Evolutionary conservation across 257 asterid genomes (phyloP), one percentile per base, ranked within the genome.

Genomic region (Solanum tarapatanum): DNA sequence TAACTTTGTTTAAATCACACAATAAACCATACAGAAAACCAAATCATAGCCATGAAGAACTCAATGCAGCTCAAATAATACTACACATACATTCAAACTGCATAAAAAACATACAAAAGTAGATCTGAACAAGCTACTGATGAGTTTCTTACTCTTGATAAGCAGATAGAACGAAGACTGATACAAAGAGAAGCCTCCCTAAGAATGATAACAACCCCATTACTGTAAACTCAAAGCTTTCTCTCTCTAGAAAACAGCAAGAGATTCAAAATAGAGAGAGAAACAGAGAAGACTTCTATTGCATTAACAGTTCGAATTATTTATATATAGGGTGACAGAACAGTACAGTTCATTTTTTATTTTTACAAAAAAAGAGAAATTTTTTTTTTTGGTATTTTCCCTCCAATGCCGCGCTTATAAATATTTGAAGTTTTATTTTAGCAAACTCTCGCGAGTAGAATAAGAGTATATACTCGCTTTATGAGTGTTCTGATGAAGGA

Each of bases 111-210:
- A 60, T 55, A 79, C 4, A 55, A 84, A 87, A 83, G 87, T 88
- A 95, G 95, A 96, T 96, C 96, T 92, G 91, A 75, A 85, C 3
- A 35, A 83, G 36, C 35, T n/a, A n/a, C 21, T 12, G 23, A 7
- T 84, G 21, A 76, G 3, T 77, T 41, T 24, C 93, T 92, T 93
- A 96, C 99, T 96, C 99, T 92, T 95, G 98, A 91, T 94, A 95
- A 82, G 98, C 99, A 79, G 98, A 93, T 90, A 96, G 95, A 83
- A 96, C 89, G 92, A 96, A 96, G 86, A 94, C 95, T 12, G 99
- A 94, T 92, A 94, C 99, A 89, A 96, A 96, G 85, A 96, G 96
- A 86, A 96, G 68, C 84, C 99, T 91, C 12, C 99, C 99, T 80
- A 94, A 79, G 92, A 96, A 96, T 19, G 99, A 93, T 8, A 91